Evolutionary conservation across 179 eudicot species (phyloP), one percentile per base, ranked within the genome.

Genomic region (Gypsophila paniculata): DNA sequence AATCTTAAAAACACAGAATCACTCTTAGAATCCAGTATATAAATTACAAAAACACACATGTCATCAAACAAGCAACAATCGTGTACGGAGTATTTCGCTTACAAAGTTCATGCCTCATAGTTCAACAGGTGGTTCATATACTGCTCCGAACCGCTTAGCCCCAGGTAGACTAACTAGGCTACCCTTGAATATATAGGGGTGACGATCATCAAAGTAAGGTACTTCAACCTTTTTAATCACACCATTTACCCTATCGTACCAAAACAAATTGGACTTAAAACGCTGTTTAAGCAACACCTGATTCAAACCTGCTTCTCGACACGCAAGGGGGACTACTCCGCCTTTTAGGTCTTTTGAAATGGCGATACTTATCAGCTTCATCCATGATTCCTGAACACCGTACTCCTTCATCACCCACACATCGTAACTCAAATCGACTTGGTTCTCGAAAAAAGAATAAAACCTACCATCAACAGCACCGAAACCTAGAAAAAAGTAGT

Each of bases 331-430:
- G n/a, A n/a, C n/a, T n/a, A n/a, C n/a, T n/a, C n/a, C n/a, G n/a
- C n/a, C n/a, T n/a, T n/a, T n/a, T n/a, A n/a, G n/a, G n/a, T n/a
- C n/a, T n/a, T n/a, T n/a, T n/a, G n/a, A n/a, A n/a, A n/a, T n/a
- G n/a, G n/a, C n/a, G n/a, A n/a, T n/a, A n/a, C n/a, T 48, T 52
- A 72, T 6, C 39, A 72, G 23, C 62, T 73, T 73, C 11, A 17
- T n/a, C 76, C 76, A 73, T 13, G 76, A 64, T 5, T 64, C 63
- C 15, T 53, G 18, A 53, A 51, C 70, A 3, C 63, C 53, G 25
- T 73, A 73, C 25, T 52, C 70, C 12, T 38, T 73, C 70, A 73
- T 53, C 0, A 73, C 26, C 70, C 70, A 73, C 39, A 65, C 54
- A 8, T 73, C 69, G 32, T 3, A 55, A 9, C 22, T 5, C 3